Conservation (phyloP, 208 protist species). For the Leishmania tarentolae region DNA sequence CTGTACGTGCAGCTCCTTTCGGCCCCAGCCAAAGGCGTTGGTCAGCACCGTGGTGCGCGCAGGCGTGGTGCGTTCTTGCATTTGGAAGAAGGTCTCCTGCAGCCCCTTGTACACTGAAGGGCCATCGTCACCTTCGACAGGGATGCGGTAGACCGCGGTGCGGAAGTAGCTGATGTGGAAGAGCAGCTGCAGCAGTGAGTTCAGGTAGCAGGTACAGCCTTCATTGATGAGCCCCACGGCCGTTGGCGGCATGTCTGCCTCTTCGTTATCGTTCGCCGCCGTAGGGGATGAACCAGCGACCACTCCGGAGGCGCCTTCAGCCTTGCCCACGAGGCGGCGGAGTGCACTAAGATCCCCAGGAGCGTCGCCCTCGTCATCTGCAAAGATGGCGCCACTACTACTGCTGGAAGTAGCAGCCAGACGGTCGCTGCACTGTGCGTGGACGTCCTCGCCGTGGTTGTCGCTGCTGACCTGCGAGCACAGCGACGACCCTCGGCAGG, state of each 20-base stretch:
- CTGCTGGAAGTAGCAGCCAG: conserved; percentile 20
- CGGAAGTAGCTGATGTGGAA: conserved; percentile 90
- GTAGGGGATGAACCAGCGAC: not conserved
- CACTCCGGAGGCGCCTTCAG: not conserved
- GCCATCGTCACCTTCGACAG: conserved; percentile 39
- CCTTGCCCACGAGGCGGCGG: not conserved
- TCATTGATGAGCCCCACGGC: conserved; percentile 88
- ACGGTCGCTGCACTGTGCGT: conserved; percentile 17
- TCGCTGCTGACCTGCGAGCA: conserved; percentile 13
- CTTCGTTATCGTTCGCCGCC: not conserved
- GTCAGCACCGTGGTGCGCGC: conserved; percentile 84
- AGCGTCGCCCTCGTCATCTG: not conserved
- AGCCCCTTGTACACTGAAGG: conserved; percentile 64
- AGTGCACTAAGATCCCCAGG: not conserved
- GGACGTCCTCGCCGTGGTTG: conserved; percentile 4
- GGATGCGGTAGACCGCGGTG: conserved; percentile 82
- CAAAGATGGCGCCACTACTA: conserved; percentile 17
- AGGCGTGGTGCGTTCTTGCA: conserved; percentile 75
- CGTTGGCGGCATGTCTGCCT: not conserved
- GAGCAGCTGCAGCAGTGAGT: conserved; percentile 88
- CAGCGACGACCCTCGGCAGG: conserved; percentile 16
- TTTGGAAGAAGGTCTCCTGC: conserved; percentile 86
- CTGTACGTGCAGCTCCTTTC: conserved; percentile 80
- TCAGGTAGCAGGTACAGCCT: conserved; percentile 92
- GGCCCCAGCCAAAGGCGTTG: conserved; percentile 88